Conservation (phyloP, 176 grass and related monocot species). For the Phoenix roebelenii region DNA sequence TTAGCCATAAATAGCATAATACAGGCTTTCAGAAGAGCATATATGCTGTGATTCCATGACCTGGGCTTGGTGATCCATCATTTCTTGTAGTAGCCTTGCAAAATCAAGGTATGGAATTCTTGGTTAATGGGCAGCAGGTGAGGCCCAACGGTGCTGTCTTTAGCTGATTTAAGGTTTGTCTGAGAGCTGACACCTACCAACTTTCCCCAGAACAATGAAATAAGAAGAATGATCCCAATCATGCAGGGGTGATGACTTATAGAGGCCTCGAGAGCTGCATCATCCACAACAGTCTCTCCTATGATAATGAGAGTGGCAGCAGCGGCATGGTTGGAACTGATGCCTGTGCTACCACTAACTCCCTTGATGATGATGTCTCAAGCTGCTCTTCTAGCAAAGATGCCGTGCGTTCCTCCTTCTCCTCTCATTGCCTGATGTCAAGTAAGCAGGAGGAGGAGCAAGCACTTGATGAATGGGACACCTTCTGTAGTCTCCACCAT, state of each 20-base stretch:
- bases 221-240: background rate
- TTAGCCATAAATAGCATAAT: no score
- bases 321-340: constrained; percentile 47
- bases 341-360: constrained; percentile 51
- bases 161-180: background rate
- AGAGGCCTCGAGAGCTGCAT: constrained; percentile 79
- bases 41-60: no score
- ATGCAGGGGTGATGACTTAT: constrained; percentile 73
- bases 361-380: constrained; percentile 76
- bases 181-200: background rate
- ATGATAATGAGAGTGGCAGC: constrained; percentile 67
- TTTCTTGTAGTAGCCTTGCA: background rate
- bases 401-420: constrained; percentile 50
- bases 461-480: constrained; percentile 43
- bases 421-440: constrained; percentile 40
- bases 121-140: background rate
- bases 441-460: constrained; percentile 55
- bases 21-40: no score
- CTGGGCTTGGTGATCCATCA: background rate
- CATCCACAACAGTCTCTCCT: constrained; percentile 61
- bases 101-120: background rate
- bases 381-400: constrained; percentile 93
- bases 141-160: constrained; percentile 4
- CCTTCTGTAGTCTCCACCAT: constrained; percentile 37
- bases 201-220: background rate